A percentile compares a stretch with the other conserved stretches of the same genome.
Conservation (phyloP, 1,139 yeast species). For the Blastobotrys aristatus region DNA sequence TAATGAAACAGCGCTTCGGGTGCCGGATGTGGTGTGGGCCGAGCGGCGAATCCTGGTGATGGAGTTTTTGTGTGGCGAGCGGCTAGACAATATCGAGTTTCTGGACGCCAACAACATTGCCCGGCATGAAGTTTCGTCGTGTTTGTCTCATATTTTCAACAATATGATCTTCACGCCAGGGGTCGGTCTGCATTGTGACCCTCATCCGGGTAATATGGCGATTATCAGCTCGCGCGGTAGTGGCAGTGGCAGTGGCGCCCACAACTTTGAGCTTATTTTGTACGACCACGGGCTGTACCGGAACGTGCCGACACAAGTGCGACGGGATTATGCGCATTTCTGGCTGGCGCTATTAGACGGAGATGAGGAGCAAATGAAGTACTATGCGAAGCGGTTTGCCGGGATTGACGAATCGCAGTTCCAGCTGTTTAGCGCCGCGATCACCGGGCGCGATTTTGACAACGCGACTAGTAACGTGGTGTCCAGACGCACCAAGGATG, state of each 20-base stretch:
- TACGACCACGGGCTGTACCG: conserved; percentile 96
- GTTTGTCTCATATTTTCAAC: conserved; percentile 86
- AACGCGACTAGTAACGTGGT: conserved; percentile 63
- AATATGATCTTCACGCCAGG: conserved; percentile 93
- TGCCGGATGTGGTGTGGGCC: conserved; percentile 70
- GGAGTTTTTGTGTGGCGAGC: conserved; percentile 79
- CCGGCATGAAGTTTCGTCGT: conserved; percentile 72
- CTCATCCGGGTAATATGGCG: conserved; percentile 96
- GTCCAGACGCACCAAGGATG: conserved; percentile 49
- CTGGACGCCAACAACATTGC: conserved; percentile 60
- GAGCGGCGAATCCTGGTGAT: conserved; percentile 69
- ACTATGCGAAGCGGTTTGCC: conserved; percentile 74
- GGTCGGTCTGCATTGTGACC: conserved; percentile 93
- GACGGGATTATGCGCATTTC: conserved; percentile 80
- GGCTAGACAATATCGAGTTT: conserved; percentile 72
- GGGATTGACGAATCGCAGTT: conserved; percentile 76
- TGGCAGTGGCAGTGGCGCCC: conserved; percentile 28
- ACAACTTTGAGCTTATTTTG: conserved; percentile 83
- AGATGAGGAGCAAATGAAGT: conserved; percentile 58
- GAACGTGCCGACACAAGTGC: conserved; percentile 69
- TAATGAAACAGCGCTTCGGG: conserved; percentile 64
- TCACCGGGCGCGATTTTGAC: conserved; percentile 79
- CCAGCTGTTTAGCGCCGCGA: conserved; percentile 83
- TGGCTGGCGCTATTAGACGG: conserved; percentile 86
- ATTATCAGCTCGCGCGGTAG: conserved; percentile 40